Percentiles rank a stretch among this genome's conserved stretches.
Evolutionary conservation across 228 moss, liverwort and hornwort species (phyloP).

Genomic region (Sphagnum fallax): DNA sequence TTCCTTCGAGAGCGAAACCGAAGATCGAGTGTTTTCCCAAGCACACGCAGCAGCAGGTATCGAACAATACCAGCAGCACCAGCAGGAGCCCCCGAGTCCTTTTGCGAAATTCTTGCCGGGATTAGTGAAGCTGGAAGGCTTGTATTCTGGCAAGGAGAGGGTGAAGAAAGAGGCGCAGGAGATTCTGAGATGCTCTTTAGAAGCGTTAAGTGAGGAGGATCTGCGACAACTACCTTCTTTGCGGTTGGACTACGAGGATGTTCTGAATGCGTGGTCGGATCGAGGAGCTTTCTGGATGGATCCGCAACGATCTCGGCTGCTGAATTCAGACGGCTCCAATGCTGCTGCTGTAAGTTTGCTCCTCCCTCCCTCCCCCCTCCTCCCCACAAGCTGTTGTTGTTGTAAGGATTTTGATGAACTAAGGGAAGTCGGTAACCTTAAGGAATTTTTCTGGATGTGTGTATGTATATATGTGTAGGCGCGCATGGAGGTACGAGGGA

Average conservation of each 20-base stretch:
- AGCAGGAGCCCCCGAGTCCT: conserved; percentile 15
- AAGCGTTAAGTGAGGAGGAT: conserved; percentile 16
- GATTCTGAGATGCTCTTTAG: conserved; percentile 21
- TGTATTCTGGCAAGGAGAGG: conserved; percentile 8
- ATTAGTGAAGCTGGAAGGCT: conserved; percentile 33
- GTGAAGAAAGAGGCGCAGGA: conserved; percentile 48
- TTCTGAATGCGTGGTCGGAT: conserved; percentile 41
- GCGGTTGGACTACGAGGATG: conserved; percentile 41
- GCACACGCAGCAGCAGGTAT: background rate
- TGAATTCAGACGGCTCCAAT: background rate
- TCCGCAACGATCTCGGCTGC: conserved; percentile 7
- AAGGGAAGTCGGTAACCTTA: no score
- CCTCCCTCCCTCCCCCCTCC: no score
- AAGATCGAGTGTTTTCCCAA: conserved; percentile 22
- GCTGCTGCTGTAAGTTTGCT: conserved; percentile 5
- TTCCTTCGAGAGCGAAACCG: conserved; percentile 56
- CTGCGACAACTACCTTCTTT: conserved; percentile 31
- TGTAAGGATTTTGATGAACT: no score
- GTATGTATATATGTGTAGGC: no score
- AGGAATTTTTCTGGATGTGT: no score
- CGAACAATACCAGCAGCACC: conserved; percentile 1
- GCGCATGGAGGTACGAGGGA: no score
- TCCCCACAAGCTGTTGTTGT: no score
- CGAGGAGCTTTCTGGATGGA: conserved; percentile 52
- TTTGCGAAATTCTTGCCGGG: conserved; percentile 34